Base-by-base conservation (phyloP, 1,139 yeast species). In the Wickerhamomyces sp. region DNA sequence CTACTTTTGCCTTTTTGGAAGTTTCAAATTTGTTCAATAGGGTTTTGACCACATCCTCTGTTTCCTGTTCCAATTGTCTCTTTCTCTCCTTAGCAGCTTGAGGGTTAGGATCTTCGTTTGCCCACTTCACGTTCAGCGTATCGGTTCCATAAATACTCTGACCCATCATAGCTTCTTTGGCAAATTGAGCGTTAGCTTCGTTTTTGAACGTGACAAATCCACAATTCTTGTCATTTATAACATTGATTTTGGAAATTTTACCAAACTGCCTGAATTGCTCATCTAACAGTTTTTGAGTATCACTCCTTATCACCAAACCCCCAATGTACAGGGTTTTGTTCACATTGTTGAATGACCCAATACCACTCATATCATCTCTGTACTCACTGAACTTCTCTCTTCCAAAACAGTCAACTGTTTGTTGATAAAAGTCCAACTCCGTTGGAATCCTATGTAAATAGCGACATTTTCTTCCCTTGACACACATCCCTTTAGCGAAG, bases 341-440 rank as follows among this genome's bases (percentile, higher is more conserved):
- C 18, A 67, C 67, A 25, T 70, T 63, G 46, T 74, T 69, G 52
- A 89, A 79, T n/a, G 89, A 78, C 0, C 97, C 98, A 3, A 87
- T 83, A 16, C 97, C 98, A 29, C 84, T 80, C 96, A 88, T 87
- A 58, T 91, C 98, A 47, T 89, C 96, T 45, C 88, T 66, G 54
- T 86, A 86, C 29, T 78, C 84, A 1, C 85, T 69, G 42, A 84
- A 83, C 56, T 83, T 86, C 54, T 86, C 95, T 39, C 98, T 65
- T 0, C 97, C 97, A 66, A 91, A 91, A 51, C 97, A 89, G 59
- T 91, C 98, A 26, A 78, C 75, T 2, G 87, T 79, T 11, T 78
- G 72, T 1, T 79, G 68, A 39, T 64, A 63, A 18, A 56, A 44
- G 46, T 73, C 78, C 6, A 56, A 49, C 6, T 66, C 69, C 1